These are phyloP conservation scores for Chlorella sp. DNA, from an alignment of 139 green algal species.

Conservation along the genomic window DNA sequence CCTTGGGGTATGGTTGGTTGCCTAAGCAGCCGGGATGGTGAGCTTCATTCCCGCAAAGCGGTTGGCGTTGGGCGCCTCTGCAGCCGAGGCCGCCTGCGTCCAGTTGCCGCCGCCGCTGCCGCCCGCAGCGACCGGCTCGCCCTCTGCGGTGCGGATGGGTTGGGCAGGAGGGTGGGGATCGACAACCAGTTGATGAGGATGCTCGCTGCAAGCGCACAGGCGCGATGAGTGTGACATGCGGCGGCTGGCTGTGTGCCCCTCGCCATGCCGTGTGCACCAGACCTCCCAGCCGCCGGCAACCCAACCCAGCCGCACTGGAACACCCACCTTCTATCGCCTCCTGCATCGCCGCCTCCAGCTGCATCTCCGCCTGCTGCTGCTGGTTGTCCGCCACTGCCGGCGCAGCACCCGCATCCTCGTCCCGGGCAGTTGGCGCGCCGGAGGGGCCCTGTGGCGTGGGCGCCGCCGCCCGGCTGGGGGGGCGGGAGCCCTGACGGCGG, in stretches of 20 bases:
- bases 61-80: background rate
- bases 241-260: too few species aligned
- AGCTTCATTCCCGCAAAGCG: slow-evolving; percentile 11
- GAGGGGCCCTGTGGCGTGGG: too few species aligned
- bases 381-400: background rate
- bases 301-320: background rate
- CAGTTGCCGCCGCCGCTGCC: background rate
- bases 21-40: background rate
- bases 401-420: background rate
- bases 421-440: background rate
- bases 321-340: slow-evolving; percentile 28
- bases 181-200: too few species aligned
- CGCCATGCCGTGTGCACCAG: too few species aligned
- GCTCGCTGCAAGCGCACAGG: too few species aligned
- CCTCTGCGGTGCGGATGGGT: background rate
- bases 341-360: slow-evolving; percentile 28
- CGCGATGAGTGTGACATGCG: too few species aligned
- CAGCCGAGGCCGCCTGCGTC: too few species aligned
- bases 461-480: too few species aligned
- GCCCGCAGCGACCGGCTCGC: background rate
- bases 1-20: too few species aligned
- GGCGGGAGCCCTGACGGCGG: too few species aligned
- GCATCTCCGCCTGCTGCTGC: background rate
- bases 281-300: background rate
- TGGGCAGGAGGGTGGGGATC: background rate